Percentiles rank a stretch among this genome's conserved stretches.
Conservation (phyloP, 495 filamentous ascomycete species). For the Venustampulla echinocandica region DNA sequence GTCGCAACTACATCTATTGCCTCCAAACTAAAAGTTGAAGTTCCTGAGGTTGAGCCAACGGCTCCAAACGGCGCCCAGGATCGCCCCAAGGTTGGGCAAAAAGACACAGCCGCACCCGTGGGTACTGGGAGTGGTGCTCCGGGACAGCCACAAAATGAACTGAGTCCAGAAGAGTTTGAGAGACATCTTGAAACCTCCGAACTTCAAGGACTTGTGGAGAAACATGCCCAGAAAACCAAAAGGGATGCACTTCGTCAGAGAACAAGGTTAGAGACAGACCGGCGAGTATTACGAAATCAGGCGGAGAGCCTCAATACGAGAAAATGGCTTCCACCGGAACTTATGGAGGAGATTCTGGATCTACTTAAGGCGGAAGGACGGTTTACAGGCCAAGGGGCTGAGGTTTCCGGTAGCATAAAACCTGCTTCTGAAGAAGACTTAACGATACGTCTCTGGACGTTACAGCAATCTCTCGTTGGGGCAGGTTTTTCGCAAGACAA, state of each 20-base stretch:
- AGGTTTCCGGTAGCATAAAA: constrained; percentile 30
- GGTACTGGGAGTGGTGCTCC: constrained; percentile 33
- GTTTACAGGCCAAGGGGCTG: constrained; percentile 36
- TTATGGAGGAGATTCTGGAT: constrained; percentile 66
- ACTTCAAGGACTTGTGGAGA: constrained; percentile 76
- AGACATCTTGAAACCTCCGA: constrained; percentile 71
- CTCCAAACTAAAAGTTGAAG: constrained; percentile 51
- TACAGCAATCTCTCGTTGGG: constrained; percentile 57
- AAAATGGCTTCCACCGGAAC: constrained; percentile 70
- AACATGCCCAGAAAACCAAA: constrained; percentile 59
- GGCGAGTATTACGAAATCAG: constrained; percentile 65
- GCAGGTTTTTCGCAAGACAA: constrained; percentile 57
- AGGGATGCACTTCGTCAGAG: constrained; percentile 60
- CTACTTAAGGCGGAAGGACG: constrained; percentile 44
- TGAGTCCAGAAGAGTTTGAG: constrained; percentile 79
- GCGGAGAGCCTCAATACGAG: constrained; percentile 56
- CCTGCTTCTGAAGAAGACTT: constrained; percentile 62
- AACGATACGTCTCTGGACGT: constrained; percentile 67
- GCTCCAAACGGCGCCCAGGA: background rate
- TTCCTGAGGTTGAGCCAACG: constrained; percentile 44
- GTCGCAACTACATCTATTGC: constrained; percentile 88
- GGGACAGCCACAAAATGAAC: constrained; percentile 36
- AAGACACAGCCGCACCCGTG: constrained; percentile 17
- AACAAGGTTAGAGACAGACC: constrained; percentile 66
- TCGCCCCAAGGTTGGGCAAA: background rate